Evolutionary conservation across 202 grass and related monocot species (phyloP).

Genomic region (Schoenoplectus triqueter): DNA sequence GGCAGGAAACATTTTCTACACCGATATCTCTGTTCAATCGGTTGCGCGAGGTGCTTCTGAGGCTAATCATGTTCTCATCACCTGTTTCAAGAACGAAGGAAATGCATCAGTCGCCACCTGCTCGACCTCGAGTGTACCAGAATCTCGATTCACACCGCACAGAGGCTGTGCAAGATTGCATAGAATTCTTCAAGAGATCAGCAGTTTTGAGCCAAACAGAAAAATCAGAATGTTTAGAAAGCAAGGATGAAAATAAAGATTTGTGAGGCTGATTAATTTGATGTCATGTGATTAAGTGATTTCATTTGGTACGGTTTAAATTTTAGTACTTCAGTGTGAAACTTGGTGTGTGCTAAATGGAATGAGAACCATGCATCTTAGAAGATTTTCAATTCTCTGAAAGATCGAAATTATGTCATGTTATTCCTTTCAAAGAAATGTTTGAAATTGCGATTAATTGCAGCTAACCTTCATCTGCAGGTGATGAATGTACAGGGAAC

Average conservation of each 20-base stretch:
- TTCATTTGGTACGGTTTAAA: not conserved
- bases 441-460: not conserved
- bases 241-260: constrained; percentile 12
- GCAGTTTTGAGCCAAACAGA: constrained; percentile 45
- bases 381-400: not conserved
- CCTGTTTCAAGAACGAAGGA: not conserved
- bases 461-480: not conserved
- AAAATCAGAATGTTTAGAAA: constrained; percentile 24
- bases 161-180: constrained; percentile 92
- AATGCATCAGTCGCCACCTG: not conserved
- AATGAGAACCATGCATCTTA: not conserved
- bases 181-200: constrained; percentile 90
- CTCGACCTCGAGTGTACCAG: not conserved
- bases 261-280: constrained; percentile 3
- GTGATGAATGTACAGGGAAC: not conserved
- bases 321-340: not conserved
- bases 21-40: constrained; percentile 65
- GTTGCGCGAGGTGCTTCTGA: constrained; percentile 59
- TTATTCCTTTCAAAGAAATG: not conserved
- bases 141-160: constrained; percentile 73
- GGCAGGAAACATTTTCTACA: not conserved
- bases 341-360: not conserved
- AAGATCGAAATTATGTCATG: not conserved
- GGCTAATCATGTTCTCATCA: constrained; percentile 62
- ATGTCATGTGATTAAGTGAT: not conserved